A percentile compares a stretch with the other conserved stretches of the same genome.
These are phyloP conservation scores for Juncus inflexus DNA, from an alignment of 176 grass and related monocot species.

Conservation along the genomic window DNA sequence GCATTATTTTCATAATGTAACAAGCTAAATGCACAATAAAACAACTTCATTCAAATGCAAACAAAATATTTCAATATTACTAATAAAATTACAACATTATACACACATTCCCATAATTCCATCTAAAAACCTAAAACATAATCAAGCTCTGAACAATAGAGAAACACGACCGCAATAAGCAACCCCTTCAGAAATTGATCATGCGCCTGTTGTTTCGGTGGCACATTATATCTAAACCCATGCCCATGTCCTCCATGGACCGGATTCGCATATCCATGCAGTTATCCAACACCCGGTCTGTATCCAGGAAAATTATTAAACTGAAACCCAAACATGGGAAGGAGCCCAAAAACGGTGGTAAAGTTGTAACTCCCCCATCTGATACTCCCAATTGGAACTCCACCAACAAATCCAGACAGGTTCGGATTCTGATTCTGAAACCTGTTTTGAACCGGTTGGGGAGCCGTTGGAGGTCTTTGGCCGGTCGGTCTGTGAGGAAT, in stretches of 20 bases:
- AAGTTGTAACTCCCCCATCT: slow-evolving; percentile 80
- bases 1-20: too few relatives aligned
- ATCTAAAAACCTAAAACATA: too few relatives aligned
- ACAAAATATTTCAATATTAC: too few relatives aligned
- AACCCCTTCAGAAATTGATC: slow-evolving; percentile 66
- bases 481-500: slow-evolving; percentile 80
- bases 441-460: slow-evolving; percentile 32
- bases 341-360: slow-evolving; percentile 61
- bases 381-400: slow-evolving; percentile 35
- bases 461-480: slow-evolving; percentile 74
- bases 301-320: slow-evolving; percentile 71
- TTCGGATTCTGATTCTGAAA: not conserved
- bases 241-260: slow-evolving; percentile 68
- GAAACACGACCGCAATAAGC: slow-evolving; percentile 35
- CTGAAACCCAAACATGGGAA: slow-evolving; percentile 90
- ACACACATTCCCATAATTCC: too few relatives aligned
- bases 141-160: too few relatives aligned
- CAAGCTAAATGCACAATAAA: too few relatives aligned
- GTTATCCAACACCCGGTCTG: slow-evolving; percentile 56
- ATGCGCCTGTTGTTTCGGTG: slow-evolving; percentile 65
- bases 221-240: slow-evolving; percentile 33
- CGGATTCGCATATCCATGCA: slow-evolving; percentile 57
- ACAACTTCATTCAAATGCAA: too few relatives aligned
- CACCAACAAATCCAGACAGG: slow-evolving; percentile 50
- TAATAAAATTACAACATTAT: too few relatives aligned